Base-by-base conservation (phyloP, 2,329 filamentous ascomycete genomes). In the Neofusicoccum umdonicola region DNA sequence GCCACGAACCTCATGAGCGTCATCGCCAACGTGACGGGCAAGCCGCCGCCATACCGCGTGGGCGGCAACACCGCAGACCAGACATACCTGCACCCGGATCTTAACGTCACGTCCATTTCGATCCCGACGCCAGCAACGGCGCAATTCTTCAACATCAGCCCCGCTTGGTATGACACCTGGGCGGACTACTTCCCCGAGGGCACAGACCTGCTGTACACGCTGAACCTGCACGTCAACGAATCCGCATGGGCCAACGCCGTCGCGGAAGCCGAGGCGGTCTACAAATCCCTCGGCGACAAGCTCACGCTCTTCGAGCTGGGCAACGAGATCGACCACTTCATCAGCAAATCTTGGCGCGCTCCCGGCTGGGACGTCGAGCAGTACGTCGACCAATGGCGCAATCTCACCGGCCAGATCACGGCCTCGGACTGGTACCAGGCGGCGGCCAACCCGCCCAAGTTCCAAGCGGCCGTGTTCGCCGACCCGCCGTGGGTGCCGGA, bases 401-500 rank as follows among this genome's bases (percentile, higher is more conserved):
- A 65, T 31, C 41, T 66, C 7, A 65, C 67, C 1, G 48, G 56
- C 42, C 67, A 66, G 13, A 67, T 68, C 39, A 45, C 54, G 2
- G 60, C 48, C 4, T 61, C 65, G 3, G 45, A 45, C 31, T 69
- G 66, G 66, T 67, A 67, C 56, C 51, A 15, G 47, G 61, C 41
- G 13, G 64, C 56, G 34, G 31, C 34, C 7, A 56, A 42, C 22
- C 66, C 62, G 39, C 65, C 64, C 22, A 66, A 66, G 22, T 67
- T 68, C 50, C 65, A 66, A 35, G 66, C 67, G 2, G 65, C 64
- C 11, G 66, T 68, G 8, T 69, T 64, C 22, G 62, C 62, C 15
- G 62, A 64, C 41, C 62, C 51, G 34, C 62, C 62, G 12, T 47
- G 51, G 62, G 17, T 64, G 17, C 41, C 44, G 4, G 62, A 64